These are phyloP conservation scores for Coleophoma eucalyptorum DNA, from an alignment of 2,329 filamentous ascomycete genomes.

Conservation along the genomic window DNA sequence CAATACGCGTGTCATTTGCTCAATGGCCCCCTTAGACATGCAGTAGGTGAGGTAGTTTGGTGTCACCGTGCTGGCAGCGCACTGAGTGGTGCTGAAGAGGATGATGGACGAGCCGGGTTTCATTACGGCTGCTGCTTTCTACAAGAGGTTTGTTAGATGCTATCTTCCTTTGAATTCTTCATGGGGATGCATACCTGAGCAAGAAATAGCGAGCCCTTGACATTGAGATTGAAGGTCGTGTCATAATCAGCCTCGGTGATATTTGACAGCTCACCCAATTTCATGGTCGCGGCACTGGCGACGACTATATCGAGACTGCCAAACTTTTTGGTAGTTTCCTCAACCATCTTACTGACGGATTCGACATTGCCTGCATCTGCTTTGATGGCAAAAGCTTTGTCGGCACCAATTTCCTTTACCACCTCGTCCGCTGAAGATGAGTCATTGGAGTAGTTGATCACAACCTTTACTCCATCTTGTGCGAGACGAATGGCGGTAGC, in stretches of 20 bases:
- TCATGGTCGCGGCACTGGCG: conserved; percentile 49
- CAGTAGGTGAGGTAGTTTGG: conserved; percentile 42
- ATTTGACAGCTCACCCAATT: conserved; percentile 42
- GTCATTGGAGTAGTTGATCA: conserved; percentile 54
- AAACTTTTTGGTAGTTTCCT: conserved; percentile 42
- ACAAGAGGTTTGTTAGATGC: background rate
- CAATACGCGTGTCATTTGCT: conserved; percentile 46
- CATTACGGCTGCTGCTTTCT: conserved; percentile 51
- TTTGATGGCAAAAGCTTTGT: conserved; percentile 48
- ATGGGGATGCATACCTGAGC: conserved; percentile 29
- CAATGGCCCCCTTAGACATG: conserved; percentile 48
- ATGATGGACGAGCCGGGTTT: conserved; percentile 43
- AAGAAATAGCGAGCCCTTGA: conserved; percentile 54
- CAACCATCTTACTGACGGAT: conserved; percentile 45
- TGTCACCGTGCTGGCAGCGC: conserved; percentile 30
- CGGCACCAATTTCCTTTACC: conserved; percentile 41
- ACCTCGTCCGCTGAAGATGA: conserved; percentile 41
- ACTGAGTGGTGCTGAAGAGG: conserved; percentile 44
- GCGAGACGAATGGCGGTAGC: conserved; percentile 55
- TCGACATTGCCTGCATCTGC: conserved; percentile 46
- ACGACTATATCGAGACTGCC: conserved; percentile 56
- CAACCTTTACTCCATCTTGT: conserved; percentile 49
- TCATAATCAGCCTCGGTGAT: conserved; percentile 50
- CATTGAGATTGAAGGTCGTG: conserved; percentile 44
- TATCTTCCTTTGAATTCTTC: background rate